Conservation (phyloP, 164 flowering plant genomes). For the Tinospora cordifolia region DNA sequence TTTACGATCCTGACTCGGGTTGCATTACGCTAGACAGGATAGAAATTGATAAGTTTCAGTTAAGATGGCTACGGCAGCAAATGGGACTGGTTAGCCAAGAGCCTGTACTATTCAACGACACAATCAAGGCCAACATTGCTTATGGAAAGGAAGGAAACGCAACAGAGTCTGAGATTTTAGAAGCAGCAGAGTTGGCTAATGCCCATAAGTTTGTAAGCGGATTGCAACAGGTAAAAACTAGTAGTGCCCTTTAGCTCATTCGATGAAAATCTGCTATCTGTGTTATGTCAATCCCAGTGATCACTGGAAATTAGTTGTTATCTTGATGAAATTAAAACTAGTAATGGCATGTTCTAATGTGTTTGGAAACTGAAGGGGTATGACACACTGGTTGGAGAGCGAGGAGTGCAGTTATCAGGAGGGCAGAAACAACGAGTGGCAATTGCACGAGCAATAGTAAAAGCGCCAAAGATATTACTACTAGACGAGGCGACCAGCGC, state of each 20-base stretch:
- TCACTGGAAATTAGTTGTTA: no score
- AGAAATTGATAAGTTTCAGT: conserved; percentile 26
- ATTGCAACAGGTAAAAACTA: conserved; percentile 14
- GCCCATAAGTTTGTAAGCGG: conserved; percentile 26
- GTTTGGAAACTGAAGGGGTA: conserved; percentile 44
- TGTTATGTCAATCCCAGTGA: no score
- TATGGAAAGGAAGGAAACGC: conserved; percentile 24
- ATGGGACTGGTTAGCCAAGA: conserved; percentile 78
- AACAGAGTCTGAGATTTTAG: conserved; percentile 21
- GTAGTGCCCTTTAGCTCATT: neutral
- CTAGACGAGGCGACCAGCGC: conserved; percentile 15
- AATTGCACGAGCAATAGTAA: conserved; percentile 75
- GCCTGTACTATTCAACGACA: conserved; percentile 26
- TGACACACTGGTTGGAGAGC: conserved; percentile 66
- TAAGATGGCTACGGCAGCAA: conserved; percentile 41
- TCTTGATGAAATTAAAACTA: neutral
- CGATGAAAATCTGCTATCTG: neutral
- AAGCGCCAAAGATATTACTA: conserved; percentile 56
- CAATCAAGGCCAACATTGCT: conserved; percentile 23
- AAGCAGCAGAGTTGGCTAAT: conserved; percentile 22
- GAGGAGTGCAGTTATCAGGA: conserved; percentile 63
- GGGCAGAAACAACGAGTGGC: conserved; percentile 33
- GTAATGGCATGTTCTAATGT: neutral
- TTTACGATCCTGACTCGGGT: conserved; percentile 49
- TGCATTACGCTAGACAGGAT: conserved; percentile 40